phyloP scores from a whole-genome alignment of 1,284 basidiomycete genomes.

The Entoloma clypeatum region DNA sequence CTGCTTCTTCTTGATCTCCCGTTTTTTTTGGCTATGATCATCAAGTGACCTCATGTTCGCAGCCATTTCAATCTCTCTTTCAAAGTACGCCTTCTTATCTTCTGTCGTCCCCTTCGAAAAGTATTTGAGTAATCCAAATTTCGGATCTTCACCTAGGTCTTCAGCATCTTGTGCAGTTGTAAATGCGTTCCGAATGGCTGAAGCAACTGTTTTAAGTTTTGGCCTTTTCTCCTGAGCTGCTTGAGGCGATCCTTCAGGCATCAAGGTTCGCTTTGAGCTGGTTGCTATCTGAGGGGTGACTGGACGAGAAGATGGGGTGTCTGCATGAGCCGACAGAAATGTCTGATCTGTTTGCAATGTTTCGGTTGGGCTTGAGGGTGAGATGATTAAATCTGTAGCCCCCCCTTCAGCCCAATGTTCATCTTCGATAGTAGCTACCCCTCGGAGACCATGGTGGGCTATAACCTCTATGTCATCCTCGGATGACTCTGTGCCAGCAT shows the following conservation, averaged over 20 bases:
- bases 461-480: constrained; percentile 1
- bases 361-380: no score
- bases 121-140: constrained; percentile 5
- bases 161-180: neutral
- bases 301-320: constrained; percentile 2
- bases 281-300: constrained; percentile 5
- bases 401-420: neutral
- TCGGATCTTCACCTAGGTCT: constrained; percentile 5
- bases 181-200: constrained; percentile 1
- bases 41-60: neutral
- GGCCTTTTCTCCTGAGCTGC: neutral
- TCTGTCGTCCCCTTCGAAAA: constrained; percentile 3
- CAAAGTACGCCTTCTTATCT: constrained; percentile 11
- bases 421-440: constrained; percentile 1
- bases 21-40: neutral
- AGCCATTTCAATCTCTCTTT: constrained; percentile 6
- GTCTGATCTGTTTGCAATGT: no score
- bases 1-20: constrained; percentile 6
- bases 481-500: constrained; percentile 1
- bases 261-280: constrained; percentile 5
- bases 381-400: constrained; percentile 1
- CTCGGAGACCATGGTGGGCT: neutral
- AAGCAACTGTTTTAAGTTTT: constrained; percentile 2
- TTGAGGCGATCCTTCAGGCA: constrained; percentile 1
- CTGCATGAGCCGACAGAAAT: neutral